Evolutionary conservation across 2,329 filamentous ascomycete species (phyloP).

Genomic region (Penicillium decumbens): DNA sequence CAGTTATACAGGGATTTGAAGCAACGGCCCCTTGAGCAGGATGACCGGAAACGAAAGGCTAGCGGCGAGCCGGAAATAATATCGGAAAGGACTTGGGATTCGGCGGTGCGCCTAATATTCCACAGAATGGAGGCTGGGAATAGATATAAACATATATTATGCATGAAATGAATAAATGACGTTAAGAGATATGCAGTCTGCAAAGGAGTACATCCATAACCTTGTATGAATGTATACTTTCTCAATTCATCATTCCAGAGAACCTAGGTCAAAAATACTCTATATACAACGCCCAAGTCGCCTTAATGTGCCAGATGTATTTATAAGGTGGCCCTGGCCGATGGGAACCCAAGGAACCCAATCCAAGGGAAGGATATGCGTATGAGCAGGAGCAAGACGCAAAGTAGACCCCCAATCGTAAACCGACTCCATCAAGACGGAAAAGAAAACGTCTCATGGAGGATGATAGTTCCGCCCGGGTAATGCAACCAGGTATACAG

Average conservation of each 20-base stretch:
- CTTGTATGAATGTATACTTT: not conserved
- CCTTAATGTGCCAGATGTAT: not conserved
- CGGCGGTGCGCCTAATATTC: too few relatives aligned
- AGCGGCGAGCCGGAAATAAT: too few relatives aligned
- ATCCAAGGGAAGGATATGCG: not conserved
- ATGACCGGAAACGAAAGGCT: too few relatives aligned
- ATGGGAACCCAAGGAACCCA: not conserved
- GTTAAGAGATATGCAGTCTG: too few relatives aligned
- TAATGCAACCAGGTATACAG: constrained; percentile 20
- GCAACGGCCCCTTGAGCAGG: too few relatives aligned
- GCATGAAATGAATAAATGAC: too few relatives aligned
- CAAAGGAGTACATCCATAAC: not conserved
- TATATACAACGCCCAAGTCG: not conserved
- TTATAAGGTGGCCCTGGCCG: not conserved
- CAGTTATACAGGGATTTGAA: too few relatives aligned
- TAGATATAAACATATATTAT: too few relatives aligned
- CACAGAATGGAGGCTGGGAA: too few relatives aligned
- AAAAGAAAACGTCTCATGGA: constrained; percentile 11
- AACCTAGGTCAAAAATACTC: not conserved
- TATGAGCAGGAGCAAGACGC: not conserved
- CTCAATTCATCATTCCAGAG: not conserved
- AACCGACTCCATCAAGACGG: constrained; percentile 18
- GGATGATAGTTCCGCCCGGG: constrained; percentile 15
- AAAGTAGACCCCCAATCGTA: constrained; percentile 10
- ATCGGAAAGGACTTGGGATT: too few relatives aligned